Evolutionary conservation across 345 rosid species (phyloP).

Genomic region (Salix purpurea): DNA sequence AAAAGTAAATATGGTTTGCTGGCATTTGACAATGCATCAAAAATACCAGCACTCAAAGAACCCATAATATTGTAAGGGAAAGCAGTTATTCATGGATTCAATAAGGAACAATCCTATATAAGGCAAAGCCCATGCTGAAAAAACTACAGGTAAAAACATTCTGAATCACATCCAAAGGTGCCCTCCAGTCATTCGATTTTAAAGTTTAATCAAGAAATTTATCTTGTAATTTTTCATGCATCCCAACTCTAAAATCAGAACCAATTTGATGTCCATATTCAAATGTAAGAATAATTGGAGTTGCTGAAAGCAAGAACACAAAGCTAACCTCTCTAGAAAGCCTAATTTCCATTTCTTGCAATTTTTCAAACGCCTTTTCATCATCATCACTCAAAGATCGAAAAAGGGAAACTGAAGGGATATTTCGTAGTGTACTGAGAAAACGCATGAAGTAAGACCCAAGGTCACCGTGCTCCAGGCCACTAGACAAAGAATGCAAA

Average conservation of each 20-base stretch:
- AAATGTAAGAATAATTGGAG: background rate
- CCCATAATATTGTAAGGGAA: background rate
- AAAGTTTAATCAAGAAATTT: background rate
- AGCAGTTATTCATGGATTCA: background rate
- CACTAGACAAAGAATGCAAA: conserved; percentile 32
- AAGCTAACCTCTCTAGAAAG: conserved; percentile 64
- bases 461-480: conserved; percentile 61
- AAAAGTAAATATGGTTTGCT: background rate
- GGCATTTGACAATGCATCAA: background rate
- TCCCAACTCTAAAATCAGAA: background rate
- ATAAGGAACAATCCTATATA: background rate
- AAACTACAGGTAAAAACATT: background rate
- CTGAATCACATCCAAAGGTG: background rate
- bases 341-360: conserved; percentile 67
- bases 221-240: background rate
- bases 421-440: conserved; percentile 72
- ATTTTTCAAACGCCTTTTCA: conserved; percentile 58
- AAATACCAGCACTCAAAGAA: background rate
- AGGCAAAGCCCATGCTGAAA: background rate
- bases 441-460: conserved; percentile 79
- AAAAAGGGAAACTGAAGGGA: conserved; percentile 92
- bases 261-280: background rate
- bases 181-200: background rate
- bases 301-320: background rate
- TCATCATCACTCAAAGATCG: conserved; percentile 71